Base-by-base conservation (phyloP, 805 yeast genomes). In the Lipomyces orientalis region DNA sequence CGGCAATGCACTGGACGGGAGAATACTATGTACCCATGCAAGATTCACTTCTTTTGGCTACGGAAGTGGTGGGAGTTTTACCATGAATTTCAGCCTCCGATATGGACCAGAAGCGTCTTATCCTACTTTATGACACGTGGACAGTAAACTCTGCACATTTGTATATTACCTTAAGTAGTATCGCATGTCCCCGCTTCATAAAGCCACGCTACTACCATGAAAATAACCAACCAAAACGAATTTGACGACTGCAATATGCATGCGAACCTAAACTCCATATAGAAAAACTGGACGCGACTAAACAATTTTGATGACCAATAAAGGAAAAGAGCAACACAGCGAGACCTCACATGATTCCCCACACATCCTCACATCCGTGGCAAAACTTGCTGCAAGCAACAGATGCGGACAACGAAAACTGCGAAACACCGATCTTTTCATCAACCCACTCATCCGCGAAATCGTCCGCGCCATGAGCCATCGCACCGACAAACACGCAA, bases 331-430 rank as follows among this genome's bases (percentile, higher is more conserved):
- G n/a, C 16, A 5, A 43, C 49, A 5, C 22, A 43, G n/a, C 7
- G 22, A 5, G n/a, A 7, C 9, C 19, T 67, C 74, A 84, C 76
- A 81, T 79, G 75, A 95, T 93, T 58, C 87, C 88, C 98, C 99
- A 95, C 34, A 97, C 97, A 80, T 95, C 99, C 82, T 95, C 99
- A 76, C 97, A 92, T 60, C 99, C 99, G 77, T 95, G 98, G 79
- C 98, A 94, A 82, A 95, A 93, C 80, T 95, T 95, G 71, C 97
- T 90, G 80, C 98, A 95, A 4, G 99, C 98, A 65, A 95, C 98
- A 12, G 98, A 93, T 2, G 99, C 99, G 64, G 97, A 90, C 70
- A 95, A 85, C 62, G 99, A 97, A 79, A 93, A 95, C 76, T 94
- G 93, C 46, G 98, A 92, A 65, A 95, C 88, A 74, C 98, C 98